Evolutionary conservation across 1,284 basidiomycete species (phyloP).

Genomic region (Rhodotorula mucilaginosa): DNA sequence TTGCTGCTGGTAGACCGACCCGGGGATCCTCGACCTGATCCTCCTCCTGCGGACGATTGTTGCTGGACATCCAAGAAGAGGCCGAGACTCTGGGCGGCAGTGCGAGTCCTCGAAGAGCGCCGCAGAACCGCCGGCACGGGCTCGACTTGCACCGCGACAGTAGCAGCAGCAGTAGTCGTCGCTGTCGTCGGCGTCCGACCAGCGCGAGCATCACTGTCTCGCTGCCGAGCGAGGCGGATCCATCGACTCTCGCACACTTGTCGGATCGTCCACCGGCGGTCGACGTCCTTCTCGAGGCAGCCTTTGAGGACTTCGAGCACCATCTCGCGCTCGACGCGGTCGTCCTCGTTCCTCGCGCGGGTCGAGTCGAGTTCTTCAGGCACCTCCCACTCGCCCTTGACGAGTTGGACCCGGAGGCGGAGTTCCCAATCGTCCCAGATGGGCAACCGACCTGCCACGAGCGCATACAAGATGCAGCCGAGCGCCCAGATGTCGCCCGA

Average conservation of each 20-base stretch:
- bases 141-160: not conserved
- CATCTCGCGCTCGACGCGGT: slow-evolving; percentile 5
- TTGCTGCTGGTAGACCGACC: not conserved
- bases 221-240: slow-evolving; percentile 49
- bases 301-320: slow-evolving; percentile 63
- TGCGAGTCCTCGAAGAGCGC: not conserved
- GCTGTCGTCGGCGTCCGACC: not conserved
- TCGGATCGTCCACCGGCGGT: slow-evolving; percentile 67
- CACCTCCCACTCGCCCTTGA: slow-evolving; percentile 64
- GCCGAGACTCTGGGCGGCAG: not conserved
- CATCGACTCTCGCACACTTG: slow-evolving; percentile 74
- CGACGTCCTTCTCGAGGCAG: slow-evolving; percentile 64
- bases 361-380: slow-evolving; percentile 41
- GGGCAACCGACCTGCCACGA: slow-evolving; percentile 75
- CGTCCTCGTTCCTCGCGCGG: not conserved
- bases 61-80: not conserved
- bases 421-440: slow-evolving; percentile 86
- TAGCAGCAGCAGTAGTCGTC: not conserved
- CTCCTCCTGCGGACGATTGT: no score
- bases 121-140: not conserved
- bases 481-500: slow-evolving; percentile 83
- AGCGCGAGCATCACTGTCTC: slow-evolving; percentile 3
- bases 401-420: slow-evolving; percentile 81
- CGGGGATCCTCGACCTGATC: not conserved
- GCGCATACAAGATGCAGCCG: slow-evolving; percentile 78